Base-by-base conservation (phyloP, 2,329 filamentous ascomycete species). In the Fusarium foetens region DNA sequence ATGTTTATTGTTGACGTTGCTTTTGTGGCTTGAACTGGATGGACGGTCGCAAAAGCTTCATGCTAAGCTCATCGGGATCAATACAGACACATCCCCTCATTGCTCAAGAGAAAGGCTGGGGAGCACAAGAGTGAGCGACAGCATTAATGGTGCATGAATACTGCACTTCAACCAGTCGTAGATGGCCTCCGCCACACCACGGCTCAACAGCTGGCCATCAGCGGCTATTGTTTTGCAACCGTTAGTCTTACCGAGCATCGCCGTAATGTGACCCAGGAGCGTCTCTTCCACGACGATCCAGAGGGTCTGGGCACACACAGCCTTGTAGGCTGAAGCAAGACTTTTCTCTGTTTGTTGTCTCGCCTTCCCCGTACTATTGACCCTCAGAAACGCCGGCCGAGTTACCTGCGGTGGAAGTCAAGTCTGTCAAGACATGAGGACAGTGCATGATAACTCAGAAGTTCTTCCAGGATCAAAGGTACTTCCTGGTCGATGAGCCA, bases 1-100 rank as follows among this genome's bases (percentile, higher is more conserved):
- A 53, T 70, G 69, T 63, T 58, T 66, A 51, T 51, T 72, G 31
- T 59, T 66, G 60, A 55, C 58, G 49, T 66, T 62, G 60, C 45
- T 29, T 55, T 48, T 48, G 70, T 70, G 70, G 69, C 59, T 58
- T 68, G 27, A 59, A 51, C 13, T 27, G 53, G 65, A 54, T 54
- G 58, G 53, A 48, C 55, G 39, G 60, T 48, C 39, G 60, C 29
- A 48, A 70, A 62, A 57, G 17, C 35, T 45, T 52, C 38, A 36
- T 45, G 11, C 41, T 53, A 35, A 54, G 42, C 21, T 33, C 25
- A 31, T 21, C 39, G 49, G 52, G 19, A 48, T 63, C 36, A 27
- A 43, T 63, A 49, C 48, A 55, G 41, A 39, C 38, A 25, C 29
- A 41, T 58, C 46, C 39, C 42, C 29, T 66, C 38, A n/a, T 49